Evolutionary conservation across 2,329 filamentous ascomycete genomes (phyloP), one percentile per base, ranked within the genome.

Genomic region (Ciborinia camelliae): DNA sequence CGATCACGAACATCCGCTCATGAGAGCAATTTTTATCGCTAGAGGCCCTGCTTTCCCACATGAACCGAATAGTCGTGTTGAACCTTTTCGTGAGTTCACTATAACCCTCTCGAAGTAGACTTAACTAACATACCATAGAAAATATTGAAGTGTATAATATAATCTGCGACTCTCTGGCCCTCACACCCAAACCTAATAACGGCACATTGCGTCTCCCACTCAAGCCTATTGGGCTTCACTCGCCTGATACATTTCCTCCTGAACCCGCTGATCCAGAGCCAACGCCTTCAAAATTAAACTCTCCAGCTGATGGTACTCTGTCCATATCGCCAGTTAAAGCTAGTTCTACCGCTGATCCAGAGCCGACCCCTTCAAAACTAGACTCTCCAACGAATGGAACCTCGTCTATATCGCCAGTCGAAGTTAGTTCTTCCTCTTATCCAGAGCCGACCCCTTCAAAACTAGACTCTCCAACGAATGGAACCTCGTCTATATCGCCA

Each of bases 61-160:
- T 72, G 79, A 84, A 47, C 87, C 90, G 0, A 93, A 95, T 71
- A 96, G 90, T 76, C 85, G 87, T 68, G 77, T 98, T 39, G 86
- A 90, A 39, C 81, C 83, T 4, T 98, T 98, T 75, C 93, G 91
- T 93, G 84, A 85, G 90, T 67, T 9, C 50, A 6, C n/a, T 58
- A 9, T 48, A 18, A 26, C 53, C 64, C 52, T 10, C 32, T 8
- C 23, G 43, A 18, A 2, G 59, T 10, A 45, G 20, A 32, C 39
- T 18, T 18, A 55, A 23, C 77, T 74, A 77, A 73, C 68, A 71
- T 30, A 37, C 3, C 4, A 6, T 71, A 94, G 90, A 97, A 84
- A 98, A 98, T 69, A 93, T 86, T 66, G 90, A 97, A 73, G 90
- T 98, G 10, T 98, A 98, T 79, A 97, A 97, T 73, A 91, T 98